phyloP scores from a whole-genome alignment of 495 filamentous ascomycete species.

The Talaromyces thailandensis region DNA sequence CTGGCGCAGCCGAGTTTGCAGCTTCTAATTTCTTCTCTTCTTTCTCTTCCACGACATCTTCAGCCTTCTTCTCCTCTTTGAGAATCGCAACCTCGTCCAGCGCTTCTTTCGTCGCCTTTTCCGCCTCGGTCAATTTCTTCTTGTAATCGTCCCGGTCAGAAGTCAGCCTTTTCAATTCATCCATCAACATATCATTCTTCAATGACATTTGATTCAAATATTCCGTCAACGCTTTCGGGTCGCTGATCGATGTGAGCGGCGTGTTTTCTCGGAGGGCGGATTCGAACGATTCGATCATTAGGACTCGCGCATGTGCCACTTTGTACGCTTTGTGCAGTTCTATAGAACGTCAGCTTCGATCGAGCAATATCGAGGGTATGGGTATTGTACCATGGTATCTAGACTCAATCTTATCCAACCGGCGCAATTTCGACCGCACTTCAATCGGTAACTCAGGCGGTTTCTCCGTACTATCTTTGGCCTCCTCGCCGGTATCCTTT shows the following conservation, averaged over 20 bases:
- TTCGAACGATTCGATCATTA: slow-evolving; percentile 87
- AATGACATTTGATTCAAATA: slow-evolving; percentile 86
- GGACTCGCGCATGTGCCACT: slow-evolving; percentile 74
- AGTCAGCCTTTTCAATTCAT: slow-evolving; percentile 83
- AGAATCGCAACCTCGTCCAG: slow-evolving; percentile 42
- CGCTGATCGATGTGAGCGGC: slow-evolving; percentile 76
- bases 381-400: slow-evolving; percentile 67
- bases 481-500: slow-evolving; percentile 8
- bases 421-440: slow-evolving; percentile 51
- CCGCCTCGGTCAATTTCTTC: slow-evolving; percentile 60
- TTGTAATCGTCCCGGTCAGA: slow-evolving; percentile 74
- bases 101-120: slow-evolving; percentile 53
- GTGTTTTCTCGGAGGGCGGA: slow-evolving; percentile 83
- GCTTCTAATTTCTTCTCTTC: slow-evolving; percentile 10
- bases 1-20: slow-evolving; percentile 20
- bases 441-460: slow-evolving; percentile 63
- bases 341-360: slow-evolving; percentile 20
- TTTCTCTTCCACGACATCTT: slow-evolving; percentile 14
- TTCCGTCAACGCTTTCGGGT: slow-evolving; percentile 78
- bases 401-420: slow-evolving; percentile 77
- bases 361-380: not conserved
- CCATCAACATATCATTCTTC: slow-evolving; percentile 81
- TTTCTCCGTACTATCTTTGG: slow-evolving; percentile 8
- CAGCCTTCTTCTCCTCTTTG: slow-evolving; percentile 24
- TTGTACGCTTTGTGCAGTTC: slow-evolving; percentile 88